These are phyloP conservation scores for Ogataea parapolymorpha DNA, from an alignment of 805 yeast genomes.

Conservation along the genomic window DNA sequence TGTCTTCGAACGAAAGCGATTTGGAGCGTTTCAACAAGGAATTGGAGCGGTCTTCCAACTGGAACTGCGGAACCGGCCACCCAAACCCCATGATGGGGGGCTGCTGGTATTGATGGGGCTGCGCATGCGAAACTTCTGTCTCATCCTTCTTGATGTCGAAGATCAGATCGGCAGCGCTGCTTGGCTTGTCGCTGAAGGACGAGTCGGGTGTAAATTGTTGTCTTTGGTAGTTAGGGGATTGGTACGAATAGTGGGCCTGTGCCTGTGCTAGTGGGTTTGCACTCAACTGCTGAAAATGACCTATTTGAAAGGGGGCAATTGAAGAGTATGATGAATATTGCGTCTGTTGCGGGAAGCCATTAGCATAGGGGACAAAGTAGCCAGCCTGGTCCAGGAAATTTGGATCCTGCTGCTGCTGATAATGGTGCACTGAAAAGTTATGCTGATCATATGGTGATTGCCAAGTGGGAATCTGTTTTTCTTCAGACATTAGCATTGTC, in stretches of 20 bases:
- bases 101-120: slow-evolving; percentile 7
- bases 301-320: slow-evolving; percentile 3
- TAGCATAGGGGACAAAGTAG: slow-evolving; percentile 3
- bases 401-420: slow-evolving; percentile 5
- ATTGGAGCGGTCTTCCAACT: slow-evolving; percentile 1
- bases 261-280: slow-evolving; percentile 1
- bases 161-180: slow-evolving; percentile 4
- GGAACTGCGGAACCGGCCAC: slow-evolving; percentile 3
- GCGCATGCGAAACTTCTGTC: slow-evolving; percentile 2
- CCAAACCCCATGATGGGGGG: background rate
- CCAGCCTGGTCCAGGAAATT: slow-evolving; percentile 4
- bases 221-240: slow-evolving; percentile 3
- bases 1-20: slow-evolving; percentile 8
- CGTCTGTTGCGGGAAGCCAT: slow-evolving; percentile 2
- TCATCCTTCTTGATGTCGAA: slow-evolving; percentile 13
- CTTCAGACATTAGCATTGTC: slow-evolving; percentile 25
- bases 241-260: slow-evolving; percentile 8
- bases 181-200: slow-evolving; percentile 6
- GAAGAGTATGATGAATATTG: slow-evolving; percentile 8
- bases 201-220: slow-evolving; percentile 7
- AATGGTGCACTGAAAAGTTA: slow-evolving; percentile 2
- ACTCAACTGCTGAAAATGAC: background rate
- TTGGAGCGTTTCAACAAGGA: slow-evolving; percentile 8
- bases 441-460: slow-evolving; percentile 14
- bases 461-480: slow-evolving; percentile 15